Conservation (phyloP, 306 rosid genomes). For the Vachellia pachyceras region DNA sequence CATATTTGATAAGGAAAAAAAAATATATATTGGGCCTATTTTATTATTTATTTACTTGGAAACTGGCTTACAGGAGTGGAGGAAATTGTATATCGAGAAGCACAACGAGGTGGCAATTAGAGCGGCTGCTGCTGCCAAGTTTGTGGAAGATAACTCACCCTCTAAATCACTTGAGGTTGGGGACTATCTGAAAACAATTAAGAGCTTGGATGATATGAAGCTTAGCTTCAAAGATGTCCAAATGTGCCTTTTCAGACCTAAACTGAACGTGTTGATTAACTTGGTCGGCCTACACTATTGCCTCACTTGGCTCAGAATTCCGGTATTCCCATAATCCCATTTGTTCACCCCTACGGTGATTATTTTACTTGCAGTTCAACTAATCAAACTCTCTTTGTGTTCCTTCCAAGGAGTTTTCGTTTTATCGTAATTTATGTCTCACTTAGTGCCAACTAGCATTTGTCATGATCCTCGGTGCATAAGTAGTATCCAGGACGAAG, state of each 20-base stretch:
- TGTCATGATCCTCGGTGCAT: conserved; percentile 17
- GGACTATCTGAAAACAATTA: conserved; percentile 67
- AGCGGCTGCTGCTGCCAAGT: conserved; percentile 52
- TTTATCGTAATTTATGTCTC: conserved; percentile 25
- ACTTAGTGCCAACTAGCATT: conserved; percentile 21
- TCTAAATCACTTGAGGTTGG: conserved; percentile 65
- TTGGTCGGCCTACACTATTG: conserved; percentile 83
- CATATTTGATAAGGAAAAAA: not conserved
- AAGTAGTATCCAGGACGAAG: conserved; percentile 17
- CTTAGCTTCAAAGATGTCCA: conserved; percentile 75
- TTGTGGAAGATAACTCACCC: conserved; percentile 54
- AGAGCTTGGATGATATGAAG: conserved; percentile 44
- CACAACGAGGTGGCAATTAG: conserved; percentile 59
- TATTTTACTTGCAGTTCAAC: conserved; percentile 4
- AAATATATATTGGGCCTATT: conserved; percentile 14
- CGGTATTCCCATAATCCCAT: conserved; percentile 54
- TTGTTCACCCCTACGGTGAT: conserved; percentile 19
- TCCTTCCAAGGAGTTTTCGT: conserved; percentile 22
- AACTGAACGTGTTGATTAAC: conserved; percentile 59
- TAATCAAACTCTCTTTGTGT: conserved; percentile 16
- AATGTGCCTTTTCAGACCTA: conserved; percentile 65
- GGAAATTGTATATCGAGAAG: conserved; percentile 62
- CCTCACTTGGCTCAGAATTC: conserved; percentile 55
- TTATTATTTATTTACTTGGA: conserved; percentile 22
- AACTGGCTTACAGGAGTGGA: conserved; percentile 68